These are phyloP conservation scores for Podospora sp. DNA, from an alignment of 495 filamentous ascomycete genomes.

Conservation along the genomic window DNA sequence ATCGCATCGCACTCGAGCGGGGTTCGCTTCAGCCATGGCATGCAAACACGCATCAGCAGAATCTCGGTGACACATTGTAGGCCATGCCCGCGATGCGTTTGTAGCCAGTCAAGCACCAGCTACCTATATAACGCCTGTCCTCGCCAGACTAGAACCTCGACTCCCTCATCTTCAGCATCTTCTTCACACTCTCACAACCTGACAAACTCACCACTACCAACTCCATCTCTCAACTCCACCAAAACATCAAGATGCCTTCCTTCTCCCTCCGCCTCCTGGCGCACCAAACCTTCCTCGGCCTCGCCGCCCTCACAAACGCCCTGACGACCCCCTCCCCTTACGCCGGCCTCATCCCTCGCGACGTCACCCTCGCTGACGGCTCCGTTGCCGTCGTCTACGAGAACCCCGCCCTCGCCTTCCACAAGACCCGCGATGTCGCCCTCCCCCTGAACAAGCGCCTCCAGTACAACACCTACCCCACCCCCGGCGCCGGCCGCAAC, in stretches of 20 bases:
- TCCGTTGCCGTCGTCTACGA: not conserved
- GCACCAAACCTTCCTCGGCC: not conserved
- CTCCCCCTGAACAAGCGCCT: not conserved
- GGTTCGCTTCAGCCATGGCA: not conserved
- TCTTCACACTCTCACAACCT: not conserved
- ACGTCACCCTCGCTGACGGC: not conserved
- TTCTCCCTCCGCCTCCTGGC: conserved; percentile 4
- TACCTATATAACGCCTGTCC: not conserved
- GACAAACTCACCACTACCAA: not conserved
- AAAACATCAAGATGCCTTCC: conserved; percentile 5
- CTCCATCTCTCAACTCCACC: not conserved
- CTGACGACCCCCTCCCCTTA: not conserved
- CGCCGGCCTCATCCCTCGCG: conserved; percentile 1
- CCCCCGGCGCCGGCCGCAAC: not conserved
- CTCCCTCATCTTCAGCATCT: not conserved
- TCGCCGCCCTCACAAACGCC: conserved; percentile 2
- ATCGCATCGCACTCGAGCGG: not conserved
- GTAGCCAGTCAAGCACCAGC: not conserved
- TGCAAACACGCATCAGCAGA: not conserved
- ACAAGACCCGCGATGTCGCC: not conserved
- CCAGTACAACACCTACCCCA: conserved; percentile 10
- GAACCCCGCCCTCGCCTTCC: conserved; percentile 1
- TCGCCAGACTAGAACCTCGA: not conserved
- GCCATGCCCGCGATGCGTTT: not conserved
- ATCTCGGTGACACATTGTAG: not conserved